Percentiles rank a stretch among this genome's conserved stretches.
Conservation (phyloP, 371 early-diverging fungal species). For the Lichtheimia hyalospora region DNA sequence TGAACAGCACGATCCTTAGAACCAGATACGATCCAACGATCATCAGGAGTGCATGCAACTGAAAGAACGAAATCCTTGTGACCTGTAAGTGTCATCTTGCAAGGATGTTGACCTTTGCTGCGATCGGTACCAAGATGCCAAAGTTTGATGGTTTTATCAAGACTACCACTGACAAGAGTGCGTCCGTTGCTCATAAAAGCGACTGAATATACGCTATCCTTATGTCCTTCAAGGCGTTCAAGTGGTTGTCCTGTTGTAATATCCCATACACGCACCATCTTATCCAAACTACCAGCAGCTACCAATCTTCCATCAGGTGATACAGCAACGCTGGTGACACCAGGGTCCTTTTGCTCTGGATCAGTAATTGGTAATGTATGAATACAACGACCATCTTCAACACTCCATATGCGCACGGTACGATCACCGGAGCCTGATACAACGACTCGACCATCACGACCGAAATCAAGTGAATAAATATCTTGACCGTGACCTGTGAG, state of each 20-base stretch:
- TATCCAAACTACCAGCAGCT: constrained; percentile 85
- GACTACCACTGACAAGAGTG: constrained; percentile 84
- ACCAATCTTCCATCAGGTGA: constrained; percentile 71
- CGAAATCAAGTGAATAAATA: constrained; percentile 93
- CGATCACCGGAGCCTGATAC: constrained; percentile 93
- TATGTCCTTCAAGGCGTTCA: constrained; percentile 90
- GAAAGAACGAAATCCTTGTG: constrained; percentile 94
- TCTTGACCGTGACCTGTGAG: constrained; percentile 91
- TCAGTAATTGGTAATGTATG: constrained; percentile 75
- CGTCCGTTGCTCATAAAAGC: constrained; percentile 92
- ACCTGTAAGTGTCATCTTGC: constrained; percentile 54
- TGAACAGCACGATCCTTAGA: constrained; percentile 94
- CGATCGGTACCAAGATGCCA: constrained; percentile 74
- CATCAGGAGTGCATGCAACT: constrained; percentile 90
- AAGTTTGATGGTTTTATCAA: constrained; percentile 90
- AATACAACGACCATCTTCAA: constrained; percentile 68
- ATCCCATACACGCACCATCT: constrained; percentile 90
- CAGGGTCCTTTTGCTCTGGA: constrained; percentile 78
- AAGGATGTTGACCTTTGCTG: constrained; percentile 25
- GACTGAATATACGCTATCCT: constrained; percentile 91
- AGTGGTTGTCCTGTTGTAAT: constrained; percentile 69
- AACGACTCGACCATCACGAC: constrained; percentile 82
- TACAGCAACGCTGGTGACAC: constrained; percentile 90
- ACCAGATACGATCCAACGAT: constrained; percentile 93
- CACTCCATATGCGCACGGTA: constrained; percentile 83